Conservation (phyloP, 139 green algal genomes). For the Micractinium sp. region DNA sequence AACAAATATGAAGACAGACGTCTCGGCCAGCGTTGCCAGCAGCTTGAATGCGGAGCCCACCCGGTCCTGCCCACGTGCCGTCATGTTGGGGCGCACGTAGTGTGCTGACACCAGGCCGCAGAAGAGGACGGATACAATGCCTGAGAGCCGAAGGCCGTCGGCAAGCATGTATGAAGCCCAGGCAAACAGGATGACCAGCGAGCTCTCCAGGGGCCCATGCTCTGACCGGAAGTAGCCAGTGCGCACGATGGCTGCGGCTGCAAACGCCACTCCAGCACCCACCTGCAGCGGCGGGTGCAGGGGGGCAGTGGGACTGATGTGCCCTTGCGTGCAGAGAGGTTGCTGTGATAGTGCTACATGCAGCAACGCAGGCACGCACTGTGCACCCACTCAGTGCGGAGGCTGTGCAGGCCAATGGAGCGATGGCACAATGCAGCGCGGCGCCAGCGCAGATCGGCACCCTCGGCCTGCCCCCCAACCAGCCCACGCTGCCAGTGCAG, state of each 20-base stretch:
- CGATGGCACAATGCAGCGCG: neutral
- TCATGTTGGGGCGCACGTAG: conserved; percentile 12
- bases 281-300: neutral
- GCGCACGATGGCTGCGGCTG: conserved; percentile 49
- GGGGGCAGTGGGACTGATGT: neutral
- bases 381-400: neutral
- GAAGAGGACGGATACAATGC: conserved; percentile 84
- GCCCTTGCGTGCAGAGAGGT: neutral
- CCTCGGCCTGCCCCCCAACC: neutral
- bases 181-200: conserved; percentile 59
- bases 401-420: neutral
- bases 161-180: conserved; percentile 70
- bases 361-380: neutral
- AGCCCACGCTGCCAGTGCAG: neutral
- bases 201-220: conserved; percentile 48
- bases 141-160: conserved; percentile 57
- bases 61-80: neutral
- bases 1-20: conserved; percentile 86
- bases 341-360: neutral
- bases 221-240: conserved; percentile 33
- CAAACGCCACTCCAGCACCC: conserved; percentile 59
- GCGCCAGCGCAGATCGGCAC: neutral
- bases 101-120: conserved; percentile 43
- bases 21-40: conserved; percentile 70
- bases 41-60: conserved; percentile 62